phyloP scores from a whole-genome alignment of 305 asterid genomes.

The Solanum chacoense region DNA sequence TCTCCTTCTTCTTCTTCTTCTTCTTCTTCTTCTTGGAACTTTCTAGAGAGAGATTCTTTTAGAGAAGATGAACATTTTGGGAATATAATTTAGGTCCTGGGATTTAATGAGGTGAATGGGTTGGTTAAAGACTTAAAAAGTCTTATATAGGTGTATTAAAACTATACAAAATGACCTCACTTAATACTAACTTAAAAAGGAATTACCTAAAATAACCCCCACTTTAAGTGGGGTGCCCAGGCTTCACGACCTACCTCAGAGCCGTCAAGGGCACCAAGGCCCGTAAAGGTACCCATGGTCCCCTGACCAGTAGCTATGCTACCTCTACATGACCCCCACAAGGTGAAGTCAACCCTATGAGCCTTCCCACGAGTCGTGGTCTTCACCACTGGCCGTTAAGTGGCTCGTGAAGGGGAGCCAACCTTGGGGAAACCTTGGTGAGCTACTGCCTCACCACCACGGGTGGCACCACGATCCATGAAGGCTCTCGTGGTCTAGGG shows the following conservation, averaged over 20 bases:
- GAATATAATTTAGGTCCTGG: background rate
- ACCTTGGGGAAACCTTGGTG: background rate
- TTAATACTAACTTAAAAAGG: background rate
- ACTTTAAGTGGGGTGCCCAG: background rate
- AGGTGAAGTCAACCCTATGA: background rate
- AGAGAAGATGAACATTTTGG: background rate
- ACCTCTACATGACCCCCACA: background rate
- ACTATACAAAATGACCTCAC: background rate
- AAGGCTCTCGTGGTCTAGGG: background rate
- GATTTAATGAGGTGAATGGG: background rate
- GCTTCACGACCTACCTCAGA: background rate
- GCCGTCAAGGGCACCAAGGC: background rate
- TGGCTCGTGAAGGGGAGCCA: background rate
- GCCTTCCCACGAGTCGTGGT: background rate
- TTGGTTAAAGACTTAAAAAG: background rate
- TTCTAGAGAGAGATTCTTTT: background rate
- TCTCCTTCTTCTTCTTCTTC: too few species aligned
- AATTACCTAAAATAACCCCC: background rate
- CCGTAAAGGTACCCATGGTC: background rate
- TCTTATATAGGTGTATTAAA: too few species aligned
- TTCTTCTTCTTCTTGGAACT: background rate
- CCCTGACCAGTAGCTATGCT: background rate
- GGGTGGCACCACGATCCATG: background rate
- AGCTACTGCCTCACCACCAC: background rate
- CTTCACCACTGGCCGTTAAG: background rate